These are phyloP conservation scores for Mrakia blollopis DNA, from an alignment of 768 basidiomycete genomes.

Conservation along the genomic window DNA sequence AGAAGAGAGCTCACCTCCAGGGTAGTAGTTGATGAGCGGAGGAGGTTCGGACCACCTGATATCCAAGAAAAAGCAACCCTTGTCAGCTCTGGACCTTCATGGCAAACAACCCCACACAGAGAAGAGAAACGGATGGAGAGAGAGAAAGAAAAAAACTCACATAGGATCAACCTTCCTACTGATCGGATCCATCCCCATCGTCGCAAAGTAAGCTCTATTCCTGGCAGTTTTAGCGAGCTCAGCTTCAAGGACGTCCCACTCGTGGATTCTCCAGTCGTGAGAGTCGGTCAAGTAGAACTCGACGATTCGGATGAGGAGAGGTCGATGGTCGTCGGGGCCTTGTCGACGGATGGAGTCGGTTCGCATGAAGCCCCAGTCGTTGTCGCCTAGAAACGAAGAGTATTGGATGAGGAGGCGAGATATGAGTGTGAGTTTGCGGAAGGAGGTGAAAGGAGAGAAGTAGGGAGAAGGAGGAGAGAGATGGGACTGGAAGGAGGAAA, in stretches of 20 bases:
- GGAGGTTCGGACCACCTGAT: neutral
- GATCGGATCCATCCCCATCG: neutral
- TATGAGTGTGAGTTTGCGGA: neutral
- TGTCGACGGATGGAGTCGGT: slow-evolving; percentile 5
- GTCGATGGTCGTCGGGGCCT: slow-evolving; percentile 16
- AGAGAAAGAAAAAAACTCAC: neutral
- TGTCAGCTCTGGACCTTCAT: neutral
- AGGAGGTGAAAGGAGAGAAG: neutral
- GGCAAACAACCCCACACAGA: neutral
- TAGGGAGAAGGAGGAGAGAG: neutral
- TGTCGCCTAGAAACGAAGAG: neutral
- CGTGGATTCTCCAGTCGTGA: neutral
- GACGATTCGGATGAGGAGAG: neutral
- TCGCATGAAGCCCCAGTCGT: neutral
- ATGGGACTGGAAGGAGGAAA: neutral
- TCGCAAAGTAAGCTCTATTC: neutral
- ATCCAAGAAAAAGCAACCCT: neutral
- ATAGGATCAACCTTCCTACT: neutral
- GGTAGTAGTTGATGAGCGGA: neutral
- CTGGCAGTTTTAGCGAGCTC: neutral
- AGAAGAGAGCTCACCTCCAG: neutral
- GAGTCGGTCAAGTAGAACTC: neutral
- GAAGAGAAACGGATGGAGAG: too few species aligned
- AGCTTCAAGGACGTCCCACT: neutral
- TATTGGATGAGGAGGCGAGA: neutral